These are phyloP conservation scores for Tetramitus jugosus DNA, from an alignment of 208 protist genomes.

Conservation along the genomic window DNA sequence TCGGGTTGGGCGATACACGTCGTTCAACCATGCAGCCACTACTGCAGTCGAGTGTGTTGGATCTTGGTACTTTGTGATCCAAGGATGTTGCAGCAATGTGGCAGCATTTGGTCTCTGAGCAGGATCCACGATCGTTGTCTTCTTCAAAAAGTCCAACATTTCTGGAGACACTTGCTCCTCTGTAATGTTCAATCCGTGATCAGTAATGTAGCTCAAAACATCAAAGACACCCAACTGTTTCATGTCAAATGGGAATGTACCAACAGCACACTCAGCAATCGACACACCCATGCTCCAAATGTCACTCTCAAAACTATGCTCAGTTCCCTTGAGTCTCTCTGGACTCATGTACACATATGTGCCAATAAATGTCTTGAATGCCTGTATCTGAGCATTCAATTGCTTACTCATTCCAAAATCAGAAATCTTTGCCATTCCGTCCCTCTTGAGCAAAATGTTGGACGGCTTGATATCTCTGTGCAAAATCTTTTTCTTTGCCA, in stretches of 20 bases:
- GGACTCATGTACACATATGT: slow-evolving; percentile 32
- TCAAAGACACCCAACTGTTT: background rate
- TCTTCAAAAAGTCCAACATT: background rate
- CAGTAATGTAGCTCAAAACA: background rate
- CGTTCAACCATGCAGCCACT: too few species aligned
- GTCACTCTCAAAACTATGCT: slow-evolving; percentile 25
- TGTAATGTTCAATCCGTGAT: background rate
- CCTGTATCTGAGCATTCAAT: background rate
- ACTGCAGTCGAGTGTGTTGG: too few species aligned
- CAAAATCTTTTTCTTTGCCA: slow-evolving; percentile 18
- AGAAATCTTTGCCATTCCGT: slow-evolving; percentile 49
- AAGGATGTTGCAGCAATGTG: background rate
- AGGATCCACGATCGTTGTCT: background rate
- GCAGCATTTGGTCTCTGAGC: background rate
- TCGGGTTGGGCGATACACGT: too few species aligned
- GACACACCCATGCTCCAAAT: slow-evolving; percentile 27
- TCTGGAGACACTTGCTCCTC: background rate
- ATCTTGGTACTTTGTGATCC: background rate
- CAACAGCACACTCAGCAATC: slow-evolving; percentile 23
- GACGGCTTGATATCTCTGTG: slow-evolving; percentile 61
- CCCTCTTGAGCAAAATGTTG: slow-evolving; percentile 66
- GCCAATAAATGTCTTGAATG: slow-evolving; percentile 20
- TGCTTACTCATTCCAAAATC: slow-evolving; percentile 30
- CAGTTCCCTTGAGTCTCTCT: slow-evolving; percentile 20
- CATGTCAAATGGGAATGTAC: slow-evolving; percentile 13